Percentiles rank a stretch among this genome's conserved stretches.
These are phyloP conservation scores for Pleurotus platypus DNA, from an alignment of 768 basidiomycete species.

Conservation along the genomic window DNA sequence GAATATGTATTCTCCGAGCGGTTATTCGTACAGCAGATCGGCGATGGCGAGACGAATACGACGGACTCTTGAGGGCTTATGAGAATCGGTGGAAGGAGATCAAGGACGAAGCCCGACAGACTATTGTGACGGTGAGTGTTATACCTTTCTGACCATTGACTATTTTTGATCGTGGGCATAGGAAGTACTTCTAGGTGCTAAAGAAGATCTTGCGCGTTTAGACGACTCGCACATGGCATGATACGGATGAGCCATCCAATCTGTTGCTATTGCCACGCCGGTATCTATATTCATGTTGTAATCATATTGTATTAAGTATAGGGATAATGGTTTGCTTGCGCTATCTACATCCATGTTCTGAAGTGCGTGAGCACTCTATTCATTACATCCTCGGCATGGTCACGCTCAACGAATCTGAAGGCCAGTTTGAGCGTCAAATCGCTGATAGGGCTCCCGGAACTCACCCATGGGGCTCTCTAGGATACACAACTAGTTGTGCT, in stretches of 20 bases:
- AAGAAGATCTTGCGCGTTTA: slow-evolving; percentile 49
- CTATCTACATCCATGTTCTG: slow-evolving; percentile 19
- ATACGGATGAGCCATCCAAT: neutral
- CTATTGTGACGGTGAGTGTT: slow-evolving; percentile 50
- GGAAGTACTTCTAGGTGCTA: slow-evolving; percentile 50
- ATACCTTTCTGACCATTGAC: neutral
- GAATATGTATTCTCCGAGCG: slow-evolving; percentile 53
- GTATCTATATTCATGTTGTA: slow-evolving; percentile 2
- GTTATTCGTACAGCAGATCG: slow-evolving; percentile 52
- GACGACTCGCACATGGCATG: slow-evolving; percentile 23
- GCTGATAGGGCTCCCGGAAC: slow-evolving; percentile 4
- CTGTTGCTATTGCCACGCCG: neutral
- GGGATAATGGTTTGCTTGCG: slow-evolving; percentile 1
- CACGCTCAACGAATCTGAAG: slow-evolving; percentile 27
- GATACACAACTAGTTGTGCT: slow-evolving; percentile 28
- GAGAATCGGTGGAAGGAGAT: slow-evolving; percentile 71
- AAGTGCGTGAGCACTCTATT: slow-evolving; percentile 24
- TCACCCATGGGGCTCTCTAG: slow-evolving; percentile 32
- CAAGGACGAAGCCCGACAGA: slow-evolving; percentile 62
- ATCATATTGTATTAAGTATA: neutral
- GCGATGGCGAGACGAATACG: slow-evolving; percentile 49
- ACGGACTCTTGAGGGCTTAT: slow-evolving; percentile 50
- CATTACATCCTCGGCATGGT: slow-evolving; percentile 27
- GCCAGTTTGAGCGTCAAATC: neutral
- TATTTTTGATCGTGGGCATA: slow-evolving; percentile 15